Evolutionary conservation across 371 early-diverging fungal genomes (phyloP), one percentile per base, ranked within the genome.

Genomic region (Mortierella sp.): DNA sequence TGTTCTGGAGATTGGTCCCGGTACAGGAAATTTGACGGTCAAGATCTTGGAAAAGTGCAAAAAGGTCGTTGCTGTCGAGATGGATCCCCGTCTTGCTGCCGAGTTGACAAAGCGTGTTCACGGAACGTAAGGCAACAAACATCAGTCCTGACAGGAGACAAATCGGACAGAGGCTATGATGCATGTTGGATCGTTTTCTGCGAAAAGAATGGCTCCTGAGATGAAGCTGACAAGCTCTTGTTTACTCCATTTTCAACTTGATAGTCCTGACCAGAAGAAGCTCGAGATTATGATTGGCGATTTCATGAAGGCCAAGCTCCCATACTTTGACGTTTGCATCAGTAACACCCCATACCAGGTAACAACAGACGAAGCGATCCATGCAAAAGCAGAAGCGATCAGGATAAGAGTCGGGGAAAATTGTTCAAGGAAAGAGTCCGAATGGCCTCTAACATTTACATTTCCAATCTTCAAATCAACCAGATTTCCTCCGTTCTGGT

Each of bases 281-380:
- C 94, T 99, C 24, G 95, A 99, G 78, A 95, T 99, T 59, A 93
- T 99, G 88, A 95, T 98, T 74, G 99, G 99, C 70, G 99, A 99
- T 89, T 98, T 98, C 74, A 95, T 99, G 88, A 98, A 99, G 90
- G 95, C 95, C 50, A 97, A 97, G 59, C 91, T 99, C 75, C 99
- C 99, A 8, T 98, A 96, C 89, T 99, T 99, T 91, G 99, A 99
- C 88, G 95, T 99, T 67, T 99, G 99, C 89, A 97, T 99, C 88
- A 95, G 95, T 87, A 99, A 99, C 92, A 99, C 99, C n/a, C 99
- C 99, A 28, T 99, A 99, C 90, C 99, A 99, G 89, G 93, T 95
- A 77, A 13, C 54, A 46, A 21, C 44, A 26, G 26, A 69, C n/a
- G n/a, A 40, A 6, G 43, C 43, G 2, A 40, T 40, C 4, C 10